Conservation (phyloP, 2,329 filamentous ascomycete species). For the Exophiala calicioides region DNA sequence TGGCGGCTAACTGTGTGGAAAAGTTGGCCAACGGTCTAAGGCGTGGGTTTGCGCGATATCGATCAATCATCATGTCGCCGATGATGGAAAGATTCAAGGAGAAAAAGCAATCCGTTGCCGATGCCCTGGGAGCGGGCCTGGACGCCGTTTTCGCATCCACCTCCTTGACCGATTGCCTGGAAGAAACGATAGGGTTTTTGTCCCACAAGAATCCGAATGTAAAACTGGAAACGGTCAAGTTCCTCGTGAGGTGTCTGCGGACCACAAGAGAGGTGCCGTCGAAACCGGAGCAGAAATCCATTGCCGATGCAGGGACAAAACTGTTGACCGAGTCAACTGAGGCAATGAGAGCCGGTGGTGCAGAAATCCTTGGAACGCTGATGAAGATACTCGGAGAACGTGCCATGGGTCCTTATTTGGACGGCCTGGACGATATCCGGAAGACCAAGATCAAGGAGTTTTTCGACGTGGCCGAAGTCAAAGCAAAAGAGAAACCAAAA, state of each 20-base stretch:
- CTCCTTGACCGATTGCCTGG: conserved; percentile 78
- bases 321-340: conserved; percentile 87
- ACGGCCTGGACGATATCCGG: conserved; percentile 90
- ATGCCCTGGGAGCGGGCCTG: conserved; percentile 81
- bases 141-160: conserved; percentile 70
- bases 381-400: conserved; percentile 99
- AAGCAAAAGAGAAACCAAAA: conserved; percentile 91
- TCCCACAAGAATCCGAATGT: conserved; percentile 97
- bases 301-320: conserved; percentile 88
- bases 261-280: conserved; percentile 80
- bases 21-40: conserved; percentile 82
- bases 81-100: conserved; percentile 97
- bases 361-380: conserved; percentile 86
- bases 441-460: conserved; percentile 96
- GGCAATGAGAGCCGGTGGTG: conserved; percentile 80
- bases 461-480: conserved; percentile 77
- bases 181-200: conserved; percentile 82
- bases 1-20: conserved; percentile 91
- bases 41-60: conserved; percentile 76
- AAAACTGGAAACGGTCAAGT: conserved; percentile 92
- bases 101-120: conserved; percentile 87
- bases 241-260: conserved; percentile 83
- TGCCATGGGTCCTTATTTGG: conserved; percentile 88
- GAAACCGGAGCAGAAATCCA: conserved; percentile 78
- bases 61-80: conserved; percentile 75